These are phyloP conservation scores for Nematocida ironsii DNA, from an alignment of 371 early-diverging fungal species.

Conservation along the genomic window DNA sequence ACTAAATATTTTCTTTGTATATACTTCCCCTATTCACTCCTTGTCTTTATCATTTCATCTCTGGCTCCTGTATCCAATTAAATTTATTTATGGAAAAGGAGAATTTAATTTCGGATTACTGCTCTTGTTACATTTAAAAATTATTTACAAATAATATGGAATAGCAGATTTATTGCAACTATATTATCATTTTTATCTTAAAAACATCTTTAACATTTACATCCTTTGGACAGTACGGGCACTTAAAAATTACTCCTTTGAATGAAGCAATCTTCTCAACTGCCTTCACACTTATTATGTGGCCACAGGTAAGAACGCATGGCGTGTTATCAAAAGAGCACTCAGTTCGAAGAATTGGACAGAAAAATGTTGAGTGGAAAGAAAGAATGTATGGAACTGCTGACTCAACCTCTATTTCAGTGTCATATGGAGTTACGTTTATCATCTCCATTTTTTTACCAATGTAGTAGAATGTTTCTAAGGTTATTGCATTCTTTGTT, in stretches of 20 bases:
- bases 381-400: slow-evolving; percentile 39
- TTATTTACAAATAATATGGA: not conserved
- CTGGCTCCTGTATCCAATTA: no score
- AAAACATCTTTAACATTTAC: slow-evolving; percentile 41
- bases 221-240: slow-evolving; percentile 57
- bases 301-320: slow-evolving; percentile 53
- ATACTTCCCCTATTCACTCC: no score
- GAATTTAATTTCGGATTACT: not conserved
- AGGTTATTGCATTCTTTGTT: slow-evolving; percentile 14
- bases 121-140: not conserved
- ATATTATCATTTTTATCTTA: slow-evolving; percentile 23
- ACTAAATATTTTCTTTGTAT: no score
- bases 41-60: no score
- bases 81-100: no score
- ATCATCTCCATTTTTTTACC: slow-evolving; percentile 54
- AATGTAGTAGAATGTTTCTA: slow-evolving; percentile 40
- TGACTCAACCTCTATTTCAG: slow-evolving; percentile 34
- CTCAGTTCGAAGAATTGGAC: slow-evolving; percentile 50
- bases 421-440: slow-evolving; percentile 43
- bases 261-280: slow-evolving; percentile 44
- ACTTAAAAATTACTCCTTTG: slow-evolving; percentile 42
- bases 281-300: slow-evolving; percentile 36
- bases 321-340: slow-evolving; percentile 51
- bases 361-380: slow-evolving; percentile 58
- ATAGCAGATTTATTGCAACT: not conserved